phyloP scores from a whole-genome alignment of 208 protist genomes.

The Angomonas ambiguus region DNA sequence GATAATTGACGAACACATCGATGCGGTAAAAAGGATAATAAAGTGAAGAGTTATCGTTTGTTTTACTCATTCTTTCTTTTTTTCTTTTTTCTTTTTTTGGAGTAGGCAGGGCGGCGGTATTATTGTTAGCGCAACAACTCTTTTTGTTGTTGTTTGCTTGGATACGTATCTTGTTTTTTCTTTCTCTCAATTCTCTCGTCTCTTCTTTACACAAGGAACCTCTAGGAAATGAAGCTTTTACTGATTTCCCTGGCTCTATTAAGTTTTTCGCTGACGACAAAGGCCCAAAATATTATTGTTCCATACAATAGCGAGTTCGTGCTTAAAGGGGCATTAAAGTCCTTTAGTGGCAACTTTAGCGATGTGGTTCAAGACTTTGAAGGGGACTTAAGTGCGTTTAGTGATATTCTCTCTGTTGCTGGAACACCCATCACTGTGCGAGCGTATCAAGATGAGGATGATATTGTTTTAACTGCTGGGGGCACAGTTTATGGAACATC shows the following conservation, averaged over 20 bases:
- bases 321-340: neutral
- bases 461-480: neutral
- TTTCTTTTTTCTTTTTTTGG: slow-evolving; percentile 9
- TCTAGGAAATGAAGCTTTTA: too few relatives aligned
- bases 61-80: slow-evolving; percentile 15
- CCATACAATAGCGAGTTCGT: slow-evolving; percentile 2
- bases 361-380: neutral
- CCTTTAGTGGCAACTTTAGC: neutral
- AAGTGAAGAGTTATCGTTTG: neutral
- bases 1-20: neutral
- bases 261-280: too few relatives aligned
- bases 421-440: neutral
- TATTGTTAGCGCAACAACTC: too few relatives aligned
- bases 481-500: neutral
- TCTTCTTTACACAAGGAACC: too few relatives aligned
- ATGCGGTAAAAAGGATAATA: neutral
- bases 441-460: neutral
- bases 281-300: slow-evolving; percentile 1
- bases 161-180: too few relatives aligned
- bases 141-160: too few relatives aligned
- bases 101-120: too few relatives aligned
- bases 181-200: too few relatives aligned
- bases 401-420: neutral
- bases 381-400: neutral
- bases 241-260: too few relatives aligned